Conservation (phyloP, 768 basidiomycete species). For the Tylopilus cervinicoccineus region DNA sequence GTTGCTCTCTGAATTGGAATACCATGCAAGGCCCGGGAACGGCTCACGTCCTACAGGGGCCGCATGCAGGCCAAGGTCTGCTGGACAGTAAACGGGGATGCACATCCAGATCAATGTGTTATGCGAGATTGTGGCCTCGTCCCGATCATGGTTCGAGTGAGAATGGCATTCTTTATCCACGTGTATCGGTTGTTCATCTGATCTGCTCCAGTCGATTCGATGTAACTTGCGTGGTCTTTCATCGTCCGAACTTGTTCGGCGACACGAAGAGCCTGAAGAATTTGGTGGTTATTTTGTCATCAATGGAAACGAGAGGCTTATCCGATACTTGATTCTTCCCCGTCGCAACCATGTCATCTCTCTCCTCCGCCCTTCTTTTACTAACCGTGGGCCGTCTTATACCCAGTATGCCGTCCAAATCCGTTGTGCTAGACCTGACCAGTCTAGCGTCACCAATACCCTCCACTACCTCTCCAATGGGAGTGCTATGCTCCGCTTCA, state of each 20-base stretch:
- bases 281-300: constrained; percentile 99
- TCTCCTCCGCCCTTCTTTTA: constrained; percentile 85
- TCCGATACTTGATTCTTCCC: constrained; percentile 95
- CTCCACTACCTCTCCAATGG: constrained; percentile 98
- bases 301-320: constrained; percentile 98
- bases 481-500: constrained; percentile 94
- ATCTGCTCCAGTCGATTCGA: constrained; percentile 63
- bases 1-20: constrained; percentile 7
- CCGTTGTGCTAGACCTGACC: constrained; percentile 90
- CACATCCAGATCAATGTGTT: constrained; percentile 62
- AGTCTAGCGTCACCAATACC: constrained; percentile 90
- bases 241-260: constrained; percentile 79
- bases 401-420: constrained; percentile 94
- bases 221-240: constrained; percentile 89
- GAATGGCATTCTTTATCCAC: constrained; percentile 28
- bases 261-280: constrained; percentile 96
- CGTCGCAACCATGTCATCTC: constrained; percentile 94
- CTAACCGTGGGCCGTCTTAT: constrained; percentile 91
- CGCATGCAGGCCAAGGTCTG: constrained; percentile 83
- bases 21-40: constrained; percentile 74
- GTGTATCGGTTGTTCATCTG: not conserved
- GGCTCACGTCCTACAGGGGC: constrained; percentile 87
- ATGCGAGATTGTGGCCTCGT: constrained; percentile 86
- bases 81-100: constrained; percentile 70
- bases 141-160: constrained; percentile 95